Evolutionary conservation across 345 rosid species (phyloP), one percentile per base, ranked within the genome.

Genomic region (Erysimum cheiranthoides): DNA sequence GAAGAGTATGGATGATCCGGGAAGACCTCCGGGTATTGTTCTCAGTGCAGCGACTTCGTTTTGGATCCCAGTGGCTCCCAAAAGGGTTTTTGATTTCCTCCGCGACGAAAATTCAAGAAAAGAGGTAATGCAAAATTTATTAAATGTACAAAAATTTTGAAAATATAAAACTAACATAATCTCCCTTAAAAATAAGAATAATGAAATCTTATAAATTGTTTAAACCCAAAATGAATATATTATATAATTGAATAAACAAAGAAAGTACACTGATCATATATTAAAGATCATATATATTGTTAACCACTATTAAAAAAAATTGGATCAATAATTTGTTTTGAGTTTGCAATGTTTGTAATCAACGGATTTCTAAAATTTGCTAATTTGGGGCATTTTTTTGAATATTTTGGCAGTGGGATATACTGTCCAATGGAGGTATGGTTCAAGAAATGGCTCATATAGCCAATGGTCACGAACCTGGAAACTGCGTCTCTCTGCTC

Each of bases 381-480:
- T 46, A 8, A 47, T 16, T 47, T 52, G 14, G 30, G 0, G 13
- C 17, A 4, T 0, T 36, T 39, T 25, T 35, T 59, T 11, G 59
- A 27, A 31, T 13, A 38, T 31, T 52, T 5, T 0, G 12, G 59
- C 73, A 95, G 99, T 96, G 99, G 99, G 99, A 96, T 81, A 96
- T 96, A 21, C 87, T 96, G 1, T 96, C 99, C 0, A 96, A 96
- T 79, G 98, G 96, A 40, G 99, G 98, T 10, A 83, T 88, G 80
- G 97, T 91, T 74, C 91, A 93, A 74, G 99, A 96, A 82, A 91
- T 96, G 97, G 89, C 99, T 69, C 97, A 96, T 73, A 96, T 96
- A 47, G 99, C 99, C 5, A 96, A 93, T 79, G 98, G 99, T 17
- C 92, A 86, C 0, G 93, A 93, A 42, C 97, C 97, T 13, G 98